Conservation (phyloP, 306 rosid genomes). For the Sicyos edulis region DNA sequence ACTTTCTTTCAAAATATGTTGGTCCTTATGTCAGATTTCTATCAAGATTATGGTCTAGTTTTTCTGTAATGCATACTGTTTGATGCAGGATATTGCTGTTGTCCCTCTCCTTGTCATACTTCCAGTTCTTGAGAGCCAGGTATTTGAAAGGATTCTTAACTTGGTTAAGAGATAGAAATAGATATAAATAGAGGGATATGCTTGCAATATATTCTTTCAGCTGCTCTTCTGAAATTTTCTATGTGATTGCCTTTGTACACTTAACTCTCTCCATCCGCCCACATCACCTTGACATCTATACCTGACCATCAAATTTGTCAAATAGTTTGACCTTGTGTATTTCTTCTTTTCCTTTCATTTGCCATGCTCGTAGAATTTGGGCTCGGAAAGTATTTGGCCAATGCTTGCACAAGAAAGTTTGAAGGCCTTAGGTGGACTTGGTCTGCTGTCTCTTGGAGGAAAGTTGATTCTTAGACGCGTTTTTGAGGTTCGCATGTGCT, state of each 20-base stretch:
- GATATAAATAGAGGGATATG: neutral
- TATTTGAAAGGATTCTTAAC: slow-evolving; percentile 30
- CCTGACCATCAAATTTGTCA: neutral
- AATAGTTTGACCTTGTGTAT: neutral
- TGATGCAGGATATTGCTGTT: slow-evolving; percentile 93
- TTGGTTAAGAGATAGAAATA: neutral
- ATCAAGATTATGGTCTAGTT: slow-evolving; percentile 26
- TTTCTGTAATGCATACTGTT: slow-evolving; percentile 29
- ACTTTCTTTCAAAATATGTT: slow-evolving; percentile 21
- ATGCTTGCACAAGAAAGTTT: slow-evolving; percentile 92
- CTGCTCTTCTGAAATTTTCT: slow-evolving; percentile 2
- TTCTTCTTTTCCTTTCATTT: slow-evolving; percentile 14
- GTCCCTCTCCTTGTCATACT: slow-evolving; percentile 96
- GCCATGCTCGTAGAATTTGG: slow-evolving; percentile 46
- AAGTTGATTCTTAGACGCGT: slow-evolving; percentile 87
- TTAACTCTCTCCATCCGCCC: neutral
- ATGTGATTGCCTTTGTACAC: neutral
- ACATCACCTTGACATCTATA: neutral
- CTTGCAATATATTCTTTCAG: neutral
- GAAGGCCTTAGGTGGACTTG: slow-evolving; percentile 91
- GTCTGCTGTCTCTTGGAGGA: slow-evolving; percentile 89
- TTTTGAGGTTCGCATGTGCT: slow-evolving; percentile 61
- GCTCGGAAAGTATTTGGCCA: slow-evolving; percentile 83
- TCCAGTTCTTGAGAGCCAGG: slow-evolving; percentile 98
- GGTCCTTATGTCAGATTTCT: slow-evolving; percentile 8